phyloP scores from a whole-genome alignment of 768 basidiomycete genomes.

The Sutorius australiensis region DNA sequence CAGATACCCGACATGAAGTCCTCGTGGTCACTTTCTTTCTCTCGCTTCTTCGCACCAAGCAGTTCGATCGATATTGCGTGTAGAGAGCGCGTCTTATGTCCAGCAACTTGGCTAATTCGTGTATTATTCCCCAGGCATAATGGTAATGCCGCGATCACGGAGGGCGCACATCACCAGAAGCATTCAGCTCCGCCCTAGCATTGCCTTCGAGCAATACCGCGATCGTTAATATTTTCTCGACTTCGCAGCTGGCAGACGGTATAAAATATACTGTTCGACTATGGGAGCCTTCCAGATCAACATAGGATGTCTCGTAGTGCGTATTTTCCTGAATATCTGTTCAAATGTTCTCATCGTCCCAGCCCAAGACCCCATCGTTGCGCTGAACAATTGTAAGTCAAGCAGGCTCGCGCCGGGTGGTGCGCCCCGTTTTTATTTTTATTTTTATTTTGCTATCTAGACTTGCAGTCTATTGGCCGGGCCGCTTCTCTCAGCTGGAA shows the following conservation, averaged over 20 bases:
- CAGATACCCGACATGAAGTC: conserved; percentile 38
- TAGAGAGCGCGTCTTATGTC: conserved; percentile 30
- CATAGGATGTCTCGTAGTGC: conserved; percentile 21
- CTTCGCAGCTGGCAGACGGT: conserved; percentile 19
- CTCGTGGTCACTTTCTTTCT: conserved; percentile 30
- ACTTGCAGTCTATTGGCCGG: conserved; percentile 47
- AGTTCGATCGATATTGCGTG: conserved; percentile 34
- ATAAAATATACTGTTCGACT: conserved; percentile 24
- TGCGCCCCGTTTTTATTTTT: neutral
- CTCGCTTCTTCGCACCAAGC: conserved; percentile 33
- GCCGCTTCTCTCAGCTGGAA: conserved; percentile 51
- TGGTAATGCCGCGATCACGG: conserved; percentile 30
- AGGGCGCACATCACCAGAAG: conserved; percentile 20
- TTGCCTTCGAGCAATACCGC: conserved; percentile 25
- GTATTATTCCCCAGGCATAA: conserved; percentile 22
- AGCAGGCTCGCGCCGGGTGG: neutral
- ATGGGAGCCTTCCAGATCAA: conserved; percentile 16
- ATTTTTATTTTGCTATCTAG: conserved; percentile 29
- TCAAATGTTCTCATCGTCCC: conserved; percentile 13
- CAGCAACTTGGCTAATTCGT: conserved; percentile 29
- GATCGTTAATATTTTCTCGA: conserved; percentile 20
- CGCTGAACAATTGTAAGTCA: conserved; percentile 41
- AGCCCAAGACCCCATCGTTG: conserved; percentile 30
- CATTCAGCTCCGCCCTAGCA: conserved; percentile 27
- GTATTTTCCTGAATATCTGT: neutral